These are phyloP conservation scores for Suhomyces kilbournensis DNA, from an alignment of 805 yeast genomes.

Conservation along the genomic window DNA sequence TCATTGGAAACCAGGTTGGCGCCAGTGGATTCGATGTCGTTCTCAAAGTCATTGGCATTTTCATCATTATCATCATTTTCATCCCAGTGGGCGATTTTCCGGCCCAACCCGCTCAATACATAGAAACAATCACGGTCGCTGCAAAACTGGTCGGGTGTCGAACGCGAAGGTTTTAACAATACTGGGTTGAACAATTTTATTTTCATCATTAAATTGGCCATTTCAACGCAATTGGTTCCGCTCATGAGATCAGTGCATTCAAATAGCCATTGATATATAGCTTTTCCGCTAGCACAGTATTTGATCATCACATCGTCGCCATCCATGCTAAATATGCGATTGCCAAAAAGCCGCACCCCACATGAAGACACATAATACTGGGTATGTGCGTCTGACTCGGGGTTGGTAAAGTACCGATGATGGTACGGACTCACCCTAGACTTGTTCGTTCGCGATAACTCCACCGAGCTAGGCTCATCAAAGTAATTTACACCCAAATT, in stretches of 20 bases:
- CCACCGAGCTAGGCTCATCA: neutral
- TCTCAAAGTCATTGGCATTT: neutral
- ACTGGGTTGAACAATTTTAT: constrained; percentile 48
- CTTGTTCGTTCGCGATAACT: neutral
- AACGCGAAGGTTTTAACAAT: constrained; percentile 30
- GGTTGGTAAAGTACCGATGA: constrained; percentile 80
- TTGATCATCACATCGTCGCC: constrained; percentile 23
- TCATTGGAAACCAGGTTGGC: neutral
- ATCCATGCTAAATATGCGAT: constrained; percentile 31
- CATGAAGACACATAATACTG: constrained; percentile 70
- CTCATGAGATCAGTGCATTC: constrained; percentile 79
- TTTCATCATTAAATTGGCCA: constrained; percentile 50
- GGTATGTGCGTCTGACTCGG: constrained; percentile 76
- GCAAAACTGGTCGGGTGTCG: constrained; percentile 23
- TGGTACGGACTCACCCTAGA: constrained; percentile 48
- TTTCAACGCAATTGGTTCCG: constrained; percentile 48
- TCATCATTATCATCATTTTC: neutral
- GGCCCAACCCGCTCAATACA: constrained; percentile 43
- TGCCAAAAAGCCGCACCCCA: constrained; percentile 61
- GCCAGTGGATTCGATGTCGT: neutral
- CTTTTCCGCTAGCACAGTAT: constrained; percentile 69
- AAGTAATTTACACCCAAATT: neutral
- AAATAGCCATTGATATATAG: constrained; percentile 81
- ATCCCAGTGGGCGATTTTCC: constrained; percentile 35
- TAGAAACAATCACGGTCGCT: constrained; percentile 41